Conservation (phyloP, 768 basidiomycete species). For the Termitomyces sp. region DNA sequence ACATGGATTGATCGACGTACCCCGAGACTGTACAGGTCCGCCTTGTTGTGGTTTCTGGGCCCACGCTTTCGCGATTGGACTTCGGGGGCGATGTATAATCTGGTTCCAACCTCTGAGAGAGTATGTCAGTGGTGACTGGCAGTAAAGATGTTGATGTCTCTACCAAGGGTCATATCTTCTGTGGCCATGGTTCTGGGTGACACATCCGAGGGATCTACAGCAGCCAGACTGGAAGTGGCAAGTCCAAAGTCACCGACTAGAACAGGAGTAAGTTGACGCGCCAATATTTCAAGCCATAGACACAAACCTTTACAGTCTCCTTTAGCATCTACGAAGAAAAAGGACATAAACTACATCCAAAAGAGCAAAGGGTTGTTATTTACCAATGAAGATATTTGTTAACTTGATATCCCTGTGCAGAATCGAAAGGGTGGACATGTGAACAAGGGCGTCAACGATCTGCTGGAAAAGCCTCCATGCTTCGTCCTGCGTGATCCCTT, state of each 20-base stretch:
- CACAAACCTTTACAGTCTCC: slow-evolving; percentile 73
- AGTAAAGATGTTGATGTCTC: slow-evolving; percentile 8
- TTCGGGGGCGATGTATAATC: slow-evolving; percentile 91
- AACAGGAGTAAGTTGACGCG: neutral
- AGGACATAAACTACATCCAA: neutral
- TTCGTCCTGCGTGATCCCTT: slow-evolving; percentile 78
- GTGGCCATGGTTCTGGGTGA: slow-evolving; percentile 36
- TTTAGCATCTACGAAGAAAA: slow-evolving; percentile 57
- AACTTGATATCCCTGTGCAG: slow-evolving; percentile 88
- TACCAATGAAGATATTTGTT: slow-evolving; percentile 92
- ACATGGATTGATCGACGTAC: slow-evolving; percentile 35
- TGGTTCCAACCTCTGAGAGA: slow-evolving; percentile 76
- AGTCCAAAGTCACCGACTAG: slow-evolving; percentile 91
- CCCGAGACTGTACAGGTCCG: slow-evolving; percentile 93
- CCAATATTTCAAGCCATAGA: neutral
- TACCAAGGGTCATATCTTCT: slow-evolving; percentile 77
- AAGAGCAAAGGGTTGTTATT: neutral
- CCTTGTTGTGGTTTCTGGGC: slow-evolving; percentile 79
- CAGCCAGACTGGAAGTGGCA: slow-evolving; percentile 77
- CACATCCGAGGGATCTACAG: slow-evolving; percentile 70
- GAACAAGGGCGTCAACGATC: slow-evolving; percentile 82
- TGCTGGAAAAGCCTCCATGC: slow-evolving; percentile 90
- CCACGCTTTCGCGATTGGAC: slow-evolving; percentile 61
- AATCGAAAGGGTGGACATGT: slow-evolving; percentile 87
- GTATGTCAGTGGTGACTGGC: neutral